Evolutionary conservation across 805 yeast species (phyloP).

Genomic region (Metschnikowia vanudenii): DNA sequence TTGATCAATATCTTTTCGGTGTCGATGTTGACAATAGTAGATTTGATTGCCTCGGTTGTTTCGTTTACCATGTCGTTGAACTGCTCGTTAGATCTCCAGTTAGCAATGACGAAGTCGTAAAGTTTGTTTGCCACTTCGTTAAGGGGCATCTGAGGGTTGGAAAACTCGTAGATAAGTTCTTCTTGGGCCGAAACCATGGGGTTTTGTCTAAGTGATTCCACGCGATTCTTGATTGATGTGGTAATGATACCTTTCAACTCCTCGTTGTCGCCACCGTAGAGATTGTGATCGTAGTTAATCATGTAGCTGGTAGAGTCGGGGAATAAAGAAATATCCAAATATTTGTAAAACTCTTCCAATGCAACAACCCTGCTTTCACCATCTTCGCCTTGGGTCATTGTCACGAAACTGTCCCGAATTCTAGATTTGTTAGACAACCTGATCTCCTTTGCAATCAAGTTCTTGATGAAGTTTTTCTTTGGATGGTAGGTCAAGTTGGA

Average conservation of each 20-base stretch:
- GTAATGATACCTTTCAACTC: slow-evolving; percentile 27
- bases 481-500: slow-evolving; percentile 62
- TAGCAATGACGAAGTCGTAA: slow-evolving; percentile 41
- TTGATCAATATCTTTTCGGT: slow-evolving; percentile 47
- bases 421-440: slow-evolving; percentile 74
- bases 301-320: slow-evolving; percentile 29
- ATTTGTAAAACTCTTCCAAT: slow-evolving; percentile 40
- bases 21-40: slow-evolving; percentile 20
- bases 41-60: slow-evolving; percentile 25
- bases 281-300: slow-evolving; percentile 33
- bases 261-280: slow-evolving; percentile 34
- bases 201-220: slow-evolving; percentile 21
- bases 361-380: slow-evolving; percentile 19
- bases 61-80: slow-evolving; percentile 35
- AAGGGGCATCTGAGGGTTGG: slow-evolving; percentile 38
- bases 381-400: slow-evolving; percentile 26
- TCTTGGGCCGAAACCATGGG: slow-evolving; percentile 34
- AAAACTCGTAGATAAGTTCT: slow-evolving; percentile 37
- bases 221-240: slow-evolving; percentile 26
- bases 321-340: slow-evolving; percentile 37
- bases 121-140: slow-evolving; percentile 37
- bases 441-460: slow-evolving; percentile 79
- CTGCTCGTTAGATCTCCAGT: slow-evolving; percentile 39
- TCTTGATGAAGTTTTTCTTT: slow-evolving; percentile 65
- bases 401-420: slow-evolving; percentile 63